Conservation (phyloP, 768 basidiomycete species). For the Exsudoporus frostii region DNA sequence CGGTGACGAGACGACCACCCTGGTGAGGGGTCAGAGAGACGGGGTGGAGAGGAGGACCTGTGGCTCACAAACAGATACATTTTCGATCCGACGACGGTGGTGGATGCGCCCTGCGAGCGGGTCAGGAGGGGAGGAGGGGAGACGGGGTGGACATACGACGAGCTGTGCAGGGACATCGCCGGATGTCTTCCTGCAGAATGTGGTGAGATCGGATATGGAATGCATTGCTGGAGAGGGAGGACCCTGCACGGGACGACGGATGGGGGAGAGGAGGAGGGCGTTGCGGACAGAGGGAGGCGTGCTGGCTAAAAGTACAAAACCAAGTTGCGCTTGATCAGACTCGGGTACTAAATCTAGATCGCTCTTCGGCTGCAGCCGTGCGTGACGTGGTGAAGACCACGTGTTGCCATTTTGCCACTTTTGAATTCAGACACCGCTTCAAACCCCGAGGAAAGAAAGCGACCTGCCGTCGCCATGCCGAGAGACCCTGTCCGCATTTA, state of each 20-base stretch:
- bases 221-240: slow-evolving; percentile 42
- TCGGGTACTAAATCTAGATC: slow-evolving; percentile 29
- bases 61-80: slow-evolving; percentile 83
- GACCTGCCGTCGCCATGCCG: slow-evolving; percentile 14
- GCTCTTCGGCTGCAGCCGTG: slow-evolving; percentile 21
- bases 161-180: slow-evolving; percentile 88
- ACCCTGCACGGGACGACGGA: neutral
- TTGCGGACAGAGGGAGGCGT: slow-evolving; percentile 13
- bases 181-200: slow-evolving; percentile 75
- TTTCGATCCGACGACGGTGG: slow-evolving; percentile 84
- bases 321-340: slow-evolving; percentile 11
- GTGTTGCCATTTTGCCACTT: slow-evolving; percentile 11
- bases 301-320: slow-evolving; percentile 21
- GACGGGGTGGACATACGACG: slow-evolving; percentile 54
- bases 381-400: slow-evolving; percentile 19
- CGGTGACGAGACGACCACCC: slow-evolving; percentile 86
- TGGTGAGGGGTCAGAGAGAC: slow-evolving; percentile 24
- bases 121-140: neutral
- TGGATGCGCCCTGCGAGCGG: slow-evolving; percentile 69
- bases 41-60: neutral
- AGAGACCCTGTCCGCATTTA: neutral
- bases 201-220: slow-evolving; percentile 88
- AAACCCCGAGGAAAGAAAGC: slow-evolving; percentile 10
- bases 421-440: slow-evolving; percentile 11
- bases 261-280: slow-evolving; percentile 1